Conservation (phyloP, 176 grass and related monocot species). For the Melocanna baccifera region DNA sequence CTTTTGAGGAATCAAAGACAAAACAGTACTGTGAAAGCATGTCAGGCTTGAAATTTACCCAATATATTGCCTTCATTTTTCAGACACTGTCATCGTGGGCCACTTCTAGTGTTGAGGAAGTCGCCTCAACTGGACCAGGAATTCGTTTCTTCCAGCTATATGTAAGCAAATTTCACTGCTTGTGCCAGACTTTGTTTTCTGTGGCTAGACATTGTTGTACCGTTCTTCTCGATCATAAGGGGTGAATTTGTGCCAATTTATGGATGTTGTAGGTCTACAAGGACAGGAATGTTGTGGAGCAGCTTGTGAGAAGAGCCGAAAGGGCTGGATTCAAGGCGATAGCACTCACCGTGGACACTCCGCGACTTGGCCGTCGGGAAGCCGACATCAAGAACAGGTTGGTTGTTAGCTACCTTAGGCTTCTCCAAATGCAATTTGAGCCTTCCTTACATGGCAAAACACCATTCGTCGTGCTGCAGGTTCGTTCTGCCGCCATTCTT, state of each 20-base stretch:
- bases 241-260: background rate
- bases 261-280: slow-evolving; percentile 19
- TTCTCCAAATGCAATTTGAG: background rate
- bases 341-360: slow-evolving; percentile 86
- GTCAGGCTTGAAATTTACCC: background rate
- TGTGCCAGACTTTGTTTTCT: background rate
- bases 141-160: slow-evolving; percentile 94
- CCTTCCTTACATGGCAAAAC: background rate
- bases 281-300: slow-evolving; percentile 74
- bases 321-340: slow-evolving; percentile 96
- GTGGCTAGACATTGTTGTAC: background rate
- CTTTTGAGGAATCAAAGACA: background rate
- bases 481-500: slow-evolving; percentile 73
- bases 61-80: background rate
- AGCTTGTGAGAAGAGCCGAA: slow-evolving; percentile 78
- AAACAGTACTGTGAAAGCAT: background rate
- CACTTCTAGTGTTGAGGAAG: slow-evolving; percentile 90
- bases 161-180: slow-evolving; percentile 28
- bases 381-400: slow-evolving; percentile 90
- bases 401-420: background rate
- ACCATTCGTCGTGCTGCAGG: slow-evolving; percentile 15
- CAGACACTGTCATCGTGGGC: slow-evolving; percentile 90
- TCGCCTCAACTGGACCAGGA: slow-evolving; percentile 80
- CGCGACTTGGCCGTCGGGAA: slow-evolving; percentile 74
- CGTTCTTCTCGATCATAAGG: background rate